Evolutionary conservation across 2,329 filamentous ascomycete species (phyloP), one percentile per base, ranked within the genome.

Genomic region (Chrysoporthe cubensis): DNA sequence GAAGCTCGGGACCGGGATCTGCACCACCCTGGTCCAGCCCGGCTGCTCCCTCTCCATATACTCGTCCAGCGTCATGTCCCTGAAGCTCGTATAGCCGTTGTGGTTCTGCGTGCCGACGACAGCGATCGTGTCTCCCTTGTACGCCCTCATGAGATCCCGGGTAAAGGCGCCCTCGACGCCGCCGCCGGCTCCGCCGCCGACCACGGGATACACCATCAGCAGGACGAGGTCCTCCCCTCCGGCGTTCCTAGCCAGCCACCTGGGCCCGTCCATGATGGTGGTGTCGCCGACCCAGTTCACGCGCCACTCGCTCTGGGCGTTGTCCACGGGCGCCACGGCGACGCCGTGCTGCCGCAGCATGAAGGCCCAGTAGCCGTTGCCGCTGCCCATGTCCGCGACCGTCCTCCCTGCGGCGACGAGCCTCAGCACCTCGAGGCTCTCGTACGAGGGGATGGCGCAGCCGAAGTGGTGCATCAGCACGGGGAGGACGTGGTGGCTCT

Each of bases 381-480:
- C 91, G 64, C 85, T 88, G 4, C 90, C 91, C 50, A 93, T 78
- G 72, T 93, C 91, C 11, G 90, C 80, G 8, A 93, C 81, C 14
- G 81, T 76, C 6, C 85, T 80, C 3, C 82, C 82, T 1, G 82
- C 83, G 6, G 86, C 83, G 2, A 91, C 76, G 60, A 84, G 80
- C 46, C 83, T 83, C 43, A 93, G 82, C 32, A 90, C 80, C 70
- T 85, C 80, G 14, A 94, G 79, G 1, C 86, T 82, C 72, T 92
- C 89, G 76, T 90, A 90, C 11, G 85, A 87, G 0, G 91, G 91
- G 26, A 88, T 88, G 1, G 87, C 86, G 78, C 91, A 94, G 62
- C 90, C 90, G 76, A 93, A 93, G 77, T 94, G 91, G 78, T 93
- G 91, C 84, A 93, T 93, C 66, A 93, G 83, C 21, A 93, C 81